These are phyloP conservation scores for Gnaphalium uliginosum DNA, from an alignment of 129 eudicot genomes.

Conservation along the genomic window DNA sequence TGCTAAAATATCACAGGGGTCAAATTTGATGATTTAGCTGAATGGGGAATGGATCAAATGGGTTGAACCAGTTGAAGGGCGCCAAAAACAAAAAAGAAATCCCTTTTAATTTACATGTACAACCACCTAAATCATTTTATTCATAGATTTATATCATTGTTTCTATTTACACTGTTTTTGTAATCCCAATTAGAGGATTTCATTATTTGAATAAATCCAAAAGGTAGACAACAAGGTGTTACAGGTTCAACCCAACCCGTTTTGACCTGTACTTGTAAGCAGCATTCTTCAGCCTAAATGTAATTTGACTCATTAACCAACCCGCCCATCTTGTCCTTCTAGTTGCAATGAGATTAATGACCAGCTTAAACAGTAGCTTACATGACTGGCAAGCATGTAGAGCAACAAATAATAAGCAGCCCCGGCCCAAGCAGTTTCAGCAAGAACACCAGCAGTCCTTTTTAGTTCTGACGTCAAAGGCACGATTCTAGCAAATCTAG, in stretches of 20 bases:
- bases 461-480: slow-evolving; percentile 85
- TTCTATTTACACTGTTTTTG: neutral
- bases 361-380: slow-evolving; percentile 38
- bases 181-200: neutral
- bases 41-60: neutral
- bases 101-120: too few relatives aligned
- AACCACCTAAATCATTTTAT: too few relatives aligned
- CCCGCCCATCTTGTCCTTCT: slow-evolving; percentile 9
- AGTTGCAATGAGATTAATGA: neutral
- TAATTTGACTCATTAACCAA: neutral
- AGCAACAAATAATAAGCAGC: slow-evolving; percentile 80
- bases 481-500: slow-evolving; percentile 66
- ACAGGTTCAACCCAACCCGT: neutral
- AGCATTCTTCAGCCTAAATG: neutral
- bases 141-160: neutral
- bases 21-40: neutral
- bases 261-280: neutral
- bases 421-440: slow-evolving; percentile 98
- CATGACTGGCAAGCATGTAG: slow-evolving; percentile 97
- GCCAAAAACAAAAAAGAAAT: neutral
- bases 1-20: slow-evolving; percentile 2
- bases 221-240: neutral
- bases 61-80: neutral
- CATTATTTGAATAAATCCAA: neutral
- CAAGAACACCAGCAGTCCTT: slow-evolving; percentile 91